Base-by-base conservation (phyloP, 352 stramenopile genomes). In the Phytophthora constricta region DNA sequence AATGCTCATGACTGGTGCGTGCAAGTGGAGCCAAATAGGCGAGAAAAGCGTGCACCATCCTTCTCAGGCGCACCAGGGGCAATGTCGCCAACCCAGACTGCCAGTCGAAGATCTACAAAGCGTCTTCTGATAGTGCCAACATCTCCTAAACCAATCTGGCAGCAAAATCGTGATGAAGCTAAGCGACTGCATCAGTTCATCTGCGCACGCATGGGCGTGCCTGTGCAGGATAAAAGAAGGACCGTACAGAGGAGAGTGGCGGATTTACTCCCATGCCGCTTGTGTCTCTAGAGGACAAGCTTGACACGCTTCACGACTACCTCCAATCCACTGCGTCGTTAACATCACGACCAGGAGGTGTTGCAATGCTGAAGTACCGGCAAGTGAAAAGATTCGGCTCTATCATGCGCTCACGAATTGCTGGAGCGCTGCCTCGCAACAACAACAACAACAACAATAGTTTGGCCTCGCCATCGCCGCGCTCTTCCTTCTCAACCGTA, bases 301-400 rank as follows among this genome's bases (percentile, higher is more conserved):
- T 93, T 11, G 62, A 75, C 25, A 79, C 83, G 5, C 78, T 93
- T 16, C 77, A 90, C 28, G 81, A 89, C 16, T 90, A 91, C 64
- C 65, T 93, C 8, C 54, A 82, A 34, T 65, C 73, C 0, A 68
- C 69, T 27, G 54, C 65, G 25, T 54, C 25, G 16, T 55, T 58
- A 63, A 66, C 49, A 25, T 41, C 58, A 16, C 27, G 53, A 33
- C 43, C 43, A 0, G 46, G 73, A 45, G 67, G 64, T 2, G 63
- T 66, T 16, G 69, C 74, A 5, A 65, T 92, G n/a, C 59, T 76
- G 25, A 92, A 90, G 37, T 81, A 81, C 59, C 79, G 80, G 2
- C 81, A 92, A 54, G 76, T 90, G 53, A 89, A 90, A 31, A 71
- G 72, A 1, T 90, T 92, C 57, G 80, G 77, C 3, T 84, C 78